Evolutionary conservation across 306 rosid genomes (phyloP), one percentile per base, ranked within the genome.

Genomic region (Lithocarpus polystachyus): DNA sequence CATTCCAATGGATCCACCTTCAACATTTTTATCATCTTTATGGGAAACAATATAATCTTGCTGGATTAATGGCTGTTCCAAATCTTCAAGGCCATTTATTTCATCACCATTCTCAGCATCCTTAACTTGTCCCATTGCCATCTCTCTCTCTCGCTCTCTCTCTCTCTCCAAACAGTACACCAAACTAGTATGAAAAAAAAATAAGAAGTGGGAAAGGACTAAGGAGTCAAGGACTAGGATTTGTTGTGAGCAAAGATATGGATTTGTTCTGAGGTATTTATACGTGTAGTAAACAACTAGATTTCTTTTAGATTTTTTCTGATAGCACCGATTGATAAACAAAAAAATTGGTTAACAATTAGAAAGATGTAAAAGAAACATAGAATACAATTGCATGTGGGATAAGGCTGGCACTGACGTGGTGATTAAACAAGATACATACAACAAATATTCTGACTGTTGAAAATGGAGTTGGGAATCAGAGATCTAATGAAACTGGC

Each of bases 1-100:
- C 96, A 92, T 90, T 68, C 90, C 86, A 84, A 86, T 81, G 28
- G 97, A 86, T 61, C 89, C 93, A 75, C 77, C 76, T 74, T 60
- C 74, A 40, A 53, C 73, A 75, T 29, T 76, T 65, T 68, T 68
- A n/a, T 77, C 77, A 68, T 68, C 82, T 53, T 81, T 37, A 35
- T 70, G 9, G 4, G 24, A 40, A 54, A 13, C 43, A 20, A 6
- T 19, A 15, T 52, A 79, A 6, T 52, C 61, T 70, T 80, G 81
- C 74, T 33, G 79, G 76, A 87, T 83, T 20, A 92, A 80, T 13
- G 97, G 93, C 53, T 83, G 72, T 23, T 83, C 89, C 84, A 90
- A 86, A 79, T 78, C 71, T 56, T 60, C 75, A 74, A 76, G 33
- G 62, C 60, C 76, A 24, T 37, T 71, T 48, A 26, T 65, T 61